These are phyloP conservation scores for Tuber calosporum DNA, from an alignment of 495 filamentous ascomycete genomes.

Conservation along the genomic window DNA sequence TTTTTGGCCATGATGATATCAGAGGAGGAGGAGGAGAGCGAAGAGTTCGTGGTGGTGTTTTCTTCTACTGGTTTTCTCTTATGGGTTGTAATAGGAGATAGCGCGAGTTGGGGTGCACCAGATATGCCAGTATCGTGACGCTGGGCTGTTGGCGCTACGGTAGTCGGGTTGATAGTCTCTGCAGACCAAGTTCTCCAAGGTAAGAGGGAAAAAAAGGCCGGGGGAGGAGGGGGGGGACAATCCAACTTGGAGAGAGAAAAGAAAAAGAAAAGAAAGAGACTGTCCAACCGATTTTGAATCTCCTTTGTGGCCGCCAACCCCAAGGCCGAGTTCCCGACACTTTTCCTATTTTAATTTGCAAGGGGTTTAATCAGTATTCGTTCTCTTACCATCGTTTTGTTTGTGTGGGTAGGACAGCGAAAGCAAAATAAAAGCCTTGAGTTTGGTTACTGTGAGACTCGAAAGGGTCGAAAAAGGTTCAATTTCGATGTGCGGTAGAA, in stretches of 20 bases:
- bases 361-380: not conserved
- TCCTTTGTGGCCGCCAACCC: constrained; percentile 27
- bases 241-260: not conserved
- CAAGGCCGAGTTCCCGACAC: constrained; percentile 28
- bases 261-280: no score
- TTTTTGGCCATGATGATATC: no score
- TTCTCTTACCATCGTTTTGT: constrained; percentile 1
- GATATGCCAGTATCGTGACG: not conserved
- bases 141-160: constrained; percentile 8
- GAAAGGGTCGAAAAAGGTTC: constrained; percentile 5
- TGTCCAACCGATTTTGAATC: constrained; percentile 24
- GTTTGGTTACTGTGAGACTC: constrained; percentile 24
- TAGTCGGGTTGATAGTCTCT: constrained; percentile 15
- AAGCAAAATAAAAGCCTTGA: constrained; percentile 20
- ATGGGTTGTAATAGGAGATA: not conserved
- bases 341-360: constrained; percentile 18
- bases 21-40: no score
- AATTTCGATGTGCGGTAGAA: constrained; percentile 9
- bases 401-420: not conserved
- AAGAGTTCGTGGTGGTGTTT: no score
- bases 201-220: not conserved
- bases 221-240: not conserved
- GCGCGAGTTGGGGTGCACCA: not conserved
- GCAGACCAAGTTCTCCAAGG: not conserved
- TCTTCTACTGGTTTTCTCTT: no score